Conservation (phyloP, 148 eudicot species). For the Mesembryanthemum crystallinum region DNA sequence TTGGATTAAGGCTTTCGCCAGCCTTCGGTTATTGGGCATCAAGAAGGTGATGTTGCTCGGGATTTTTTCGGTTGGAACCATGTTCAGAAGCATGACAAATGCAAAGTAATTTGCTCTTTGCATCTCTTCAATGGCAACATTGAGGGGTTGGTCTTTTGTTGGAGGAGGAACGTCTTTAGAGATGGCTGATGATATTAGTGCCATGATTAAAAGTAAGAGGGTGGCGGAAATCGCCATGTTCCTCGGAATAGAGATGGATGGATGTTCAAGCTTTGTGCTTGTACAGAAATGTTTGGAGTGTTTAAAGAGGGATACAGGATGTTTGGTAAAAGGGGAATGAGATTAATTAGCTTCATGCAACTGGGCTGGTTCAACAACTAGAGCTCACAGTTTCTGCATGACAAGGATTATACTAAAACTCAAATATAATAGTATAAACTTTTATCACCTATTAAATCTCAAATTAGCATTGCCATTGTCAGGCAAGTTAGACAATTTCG, state of each 20-base stretch:
- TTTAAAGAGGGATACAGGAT: slow-evolving; percentile 2
- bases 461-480: neutral
- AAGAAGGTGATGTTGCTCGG: slow-evolving; percentile 70
- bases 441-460: neutral
- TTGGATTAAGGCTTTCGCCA: slow-evolving; percentile 42
- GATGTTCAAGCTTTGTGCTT: slow-evolving; percentile 8
- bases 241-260: neutral
- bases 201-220: slow-evolving; percentile 21
- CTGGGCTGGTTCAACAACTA: slow-evolving; percentile 43
- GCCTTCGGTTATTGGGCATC: slow-evolving; percentile 62
- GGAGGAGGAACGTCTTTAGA: slow-evolving; percentile 14
- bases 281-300: neutral
- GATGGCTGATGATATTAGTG: slow-evolving; percentile 22
- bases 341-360: slow-evolving; percentile 39
- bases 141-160: slow-evolving; percentile 31
- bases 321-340: slow-evolving; percentile 19
- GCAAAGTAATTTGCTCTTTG: slow-evolving; percentile 70
- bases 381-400: slow-evolving; percentile 39
- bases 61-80: slow-evolving; percentile 44
- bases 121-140: slow-evolving; percentile 60
- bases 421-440: neutral
- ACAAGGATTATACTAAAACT: neutral
- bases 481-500: slow-evolving; percentile 12
- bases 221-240: slow-evolving; percentile 17
- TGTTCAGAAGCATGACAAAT: slow-evolving; percentile 60